Evolutionary conservation across 2,329 filamentous ascomycete genomes (phyloP).

Genomic region (Phoma sp.): DNA sequence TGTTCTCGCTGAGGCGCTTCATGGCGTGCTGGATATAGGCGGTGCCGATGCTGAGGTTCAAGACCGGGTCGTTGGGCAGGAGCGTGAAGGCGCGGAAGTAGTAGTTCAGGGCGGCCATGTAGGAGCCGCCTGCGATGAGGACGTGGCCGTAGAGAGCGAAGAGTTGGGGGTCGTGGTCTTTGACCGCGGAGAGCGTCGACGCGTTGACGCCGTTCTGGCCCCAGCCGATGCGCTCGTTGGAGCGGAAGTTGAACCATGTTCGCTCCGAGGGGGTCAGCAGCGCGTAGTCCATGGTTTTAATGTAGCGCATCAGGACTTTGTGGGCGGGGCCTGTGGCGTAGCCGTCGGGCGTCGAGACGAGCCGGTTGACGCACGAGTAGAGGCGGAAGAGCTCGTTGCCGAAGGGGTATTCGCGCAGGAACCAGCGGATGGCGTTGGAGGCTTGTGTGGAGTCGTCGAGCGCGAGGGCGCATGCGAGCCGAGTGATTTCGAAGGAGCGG

Average conservation of each 20-base stretch:
- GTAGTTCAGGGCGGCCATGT: constrained; percentile 84
- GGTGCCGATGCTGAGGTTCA: constrained; percentile 77
- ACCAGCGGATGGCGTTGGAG: constrained; percentile 76
- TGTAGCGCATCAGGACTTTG: constrained; percentile 89
- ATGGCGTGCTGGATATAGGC: constrained; percentile 86
- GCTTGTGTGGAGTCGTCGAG: constrained; percentile 78
- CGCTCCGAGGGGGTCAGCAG: constrained; percentile 62
- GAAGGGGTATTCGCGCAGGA: constrained; percentile 82
- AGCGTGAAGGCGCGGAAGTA: constrained; percentile 72
- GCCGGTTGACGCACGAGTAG: constrained; percentile 76
- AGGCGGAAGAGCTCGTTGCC: constrained; percentile 83
- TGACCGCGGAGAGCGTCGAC: constrained; percentile 48
- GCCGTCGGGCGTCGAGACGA: constrained; percentile 74
- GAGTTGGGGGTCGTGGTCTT: constrained; percentile 71
- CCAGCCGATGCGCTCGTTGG: constrained; percentile 47
- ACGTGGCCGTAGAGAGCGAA: constrained; percentile 92
- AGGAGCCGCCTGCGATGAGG: constrained; percentile 81
- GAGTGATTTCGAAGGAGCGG: constrained; percentile 77
- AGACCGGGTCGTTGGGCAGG: constrained; percentile 75
- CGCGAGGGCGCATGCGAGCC: constrained; percentile 82
- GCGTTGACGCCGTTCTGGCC: constrained; percentile 46
- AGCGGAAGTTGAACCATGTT: constrained; percentile 49
- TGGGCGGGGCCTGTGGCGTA: constrained; percentile 83
- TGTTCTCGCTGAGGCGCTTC: constrained; percentile 87
- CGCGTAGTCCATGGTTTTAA: constrained; percentile 83